These are phyloP conservation scores for Botrytis hyacinthi DNA, from an alignment of 2,329 filamentous ascomycete species.

Conservation along the genomic window DNA sequence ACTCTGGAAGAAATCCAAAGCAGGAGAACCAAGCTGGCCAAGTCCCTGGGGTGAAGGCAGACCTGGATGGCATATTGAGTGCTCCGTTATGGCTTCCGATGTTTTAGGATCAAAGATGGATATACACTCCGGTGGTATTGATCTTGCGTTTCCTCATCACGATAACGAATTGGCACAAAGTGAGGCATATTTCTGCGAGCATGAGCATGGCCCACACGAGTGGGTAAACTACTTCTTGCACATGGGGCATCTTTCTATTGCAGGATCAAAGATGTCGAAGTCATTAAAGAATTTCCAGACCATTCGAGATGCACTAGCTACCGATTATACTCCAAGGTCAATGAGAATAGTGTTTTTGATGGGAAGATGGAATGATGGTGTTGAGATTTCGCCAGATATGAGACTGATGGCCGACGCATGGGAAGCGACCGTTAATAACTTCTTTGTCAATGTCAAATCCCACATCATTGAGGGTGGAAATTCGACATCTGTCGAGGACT, in stretches of 20 bases:
- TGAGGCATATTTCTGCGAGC: conserved; percentile 66
- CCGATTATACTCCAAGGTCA: conserved; percentile 70
- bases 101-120: conserved; percentile 84
- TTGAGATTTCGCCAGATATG: conserved; percentile 86
- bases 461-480: conserved; percentile 13
- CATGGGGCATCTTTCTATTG: conserved; percentile 88
- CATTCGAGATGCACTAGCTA: conserved; percentile 74
- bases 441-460: conserved; percentile 50
- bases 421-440: conserved; percentile 55
- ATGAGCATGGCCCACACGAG: conserved; percentile 19
- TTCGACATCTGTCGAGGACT: conserved; percentile 25
- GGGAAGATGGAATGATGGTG: conserved; percentile 84
- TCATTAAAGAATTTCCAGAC: conserved; percentile 95
- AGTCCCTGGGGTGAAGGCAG: conserved; percentile 85
- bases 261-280: conserved; percentile 94
- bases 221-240: conserved; percentile 72
- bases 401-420: conserved; percentile 70
- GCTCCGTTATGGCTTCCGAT: conserved; percentile 91
- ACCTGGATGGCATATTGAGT: conserved; percentile 97
- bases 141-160: conserved; percentile 87
- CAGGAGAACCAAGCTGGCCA: conserved; percentile 87
- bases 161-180: conserved; percentile 91
- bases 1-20: conserved; percentile 89
- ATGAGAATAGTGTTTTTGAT: conserved; percentile 85
- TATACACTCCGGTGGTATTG: conserved; percentile 80